Evolutionary conservation across 352 stramenopile genomes (phyloP), one percentile per base, ranked within the genome.

Genomic region (Phytophthora litchii): DNA sequence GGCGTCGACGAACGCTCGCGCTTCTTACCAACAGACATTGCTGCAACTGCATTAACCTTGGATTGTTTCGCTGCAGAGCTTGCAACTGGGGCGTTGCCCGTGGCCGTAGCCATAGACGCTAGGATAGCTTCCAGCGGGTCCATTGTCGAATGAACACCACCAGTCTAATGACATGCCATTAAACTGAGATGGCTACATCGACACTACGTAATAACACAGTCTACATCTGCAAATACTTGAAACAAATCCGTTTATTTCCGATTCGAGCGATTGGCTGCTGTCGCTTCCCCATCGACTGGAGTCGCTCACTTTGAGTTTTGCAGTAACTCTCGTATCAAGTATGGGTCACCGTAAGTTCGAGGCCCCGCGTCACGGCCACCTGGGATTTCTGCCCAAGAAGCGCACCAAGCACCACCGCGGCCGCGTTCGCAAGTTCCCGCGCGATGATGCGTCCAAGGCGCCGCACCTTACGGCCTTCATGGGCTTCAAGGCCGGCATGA

Each of bases 401-500:
- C 95, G 98, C 42, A 99, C 96, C 84, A 99, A 98, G 83, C 96
- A 99, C 92, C 97, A 99, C 89, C 88, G 87, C 60, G 98, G 98
- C 69, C 96, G 97, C 76, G 95, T 99, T 84, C 92, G 97, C 71
- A 98, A 98, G 72, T 99, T 99, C 95, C 98, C 98, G 32, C 95
- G 90, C 70, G 98, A 99, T 79, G 97, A 99, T 71, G 75, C 89
- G 34, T 90, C 91, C 63, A 98, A 98, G 84, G 83, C 89, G 52
- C 83, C 83, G 61, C 98, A 99, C 83, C 91, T 99, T 31, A 99
- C 98, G 43, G 98, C 98, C 60, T 99, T 99, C 89, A 98, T 99
- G 87, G 98, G 92, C 76, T 99, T 99, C 96, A 99, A 99, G 93
- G 98, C 98, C 58, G 98, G 98, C 74, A 99, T 99, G 98, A 99